These are phyloP conservation scores for Paecilomyces formosus DNA, from an alignment of 2,329 filamentous ascomycete species.

Conservation along the genomic window DNA sequence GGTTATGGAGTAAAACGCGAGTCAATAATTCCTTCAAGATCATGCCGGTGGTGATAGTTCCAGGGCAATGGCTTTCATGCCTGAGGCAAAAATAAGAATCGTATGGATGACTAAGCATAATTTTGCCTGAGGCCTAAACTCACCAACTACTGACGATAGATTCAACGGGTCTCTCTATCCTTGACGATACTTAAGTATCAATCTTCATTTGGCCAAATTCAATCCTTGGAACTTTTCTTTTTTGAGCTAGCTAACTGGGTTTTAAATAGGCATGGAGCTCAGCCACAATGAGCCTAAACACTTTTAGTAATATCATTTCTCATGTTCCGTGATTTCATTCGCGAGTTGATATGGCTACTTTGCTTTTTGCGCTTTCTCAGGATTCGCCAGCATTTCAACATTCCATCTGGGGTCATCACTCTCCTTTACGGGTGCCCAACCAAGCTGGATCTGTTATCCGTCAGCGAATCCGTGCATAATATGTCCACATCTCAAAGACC, in stretches of 20 bases:
- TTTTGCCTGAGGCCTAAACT: background rate
- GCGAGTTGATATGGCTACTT: background rate
- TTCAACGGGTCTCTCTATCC: background rate
- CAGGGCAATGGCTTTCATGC: background rate
- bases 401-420: slow-evolving; percentile 15
- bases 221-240: too few species aligned
- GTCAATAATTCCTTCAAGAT: background rate
- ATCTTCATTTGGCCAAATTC: too few species aligned
- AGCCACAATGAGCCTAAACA: background rate
- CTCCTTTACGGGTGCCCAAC: slow-evolving; percentile 13
- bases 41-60: background rate
- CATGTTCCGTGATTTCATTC: background rate
- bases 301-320: background rate
- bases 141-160: background rate
- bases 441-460: slow-evolving; percentile 11
- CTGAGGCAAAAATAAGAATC: background rate
- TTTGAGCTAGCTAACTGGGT: too few species aligned
- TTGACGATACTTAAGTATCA: too few species aligned
- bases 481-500: background rate
- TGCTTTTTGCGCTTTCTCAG: slow-evolving; percentile 7
- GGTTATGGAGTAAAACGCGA: background rate
- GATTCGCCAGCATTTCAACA: slow-evolving; percentile 10
- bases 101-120: background rate
- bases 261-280: background rate
- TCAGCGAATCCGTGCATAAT: background rate